Conservation (phyloP, 306 rosid genomes). For the Rubus idaeus region DNA sequence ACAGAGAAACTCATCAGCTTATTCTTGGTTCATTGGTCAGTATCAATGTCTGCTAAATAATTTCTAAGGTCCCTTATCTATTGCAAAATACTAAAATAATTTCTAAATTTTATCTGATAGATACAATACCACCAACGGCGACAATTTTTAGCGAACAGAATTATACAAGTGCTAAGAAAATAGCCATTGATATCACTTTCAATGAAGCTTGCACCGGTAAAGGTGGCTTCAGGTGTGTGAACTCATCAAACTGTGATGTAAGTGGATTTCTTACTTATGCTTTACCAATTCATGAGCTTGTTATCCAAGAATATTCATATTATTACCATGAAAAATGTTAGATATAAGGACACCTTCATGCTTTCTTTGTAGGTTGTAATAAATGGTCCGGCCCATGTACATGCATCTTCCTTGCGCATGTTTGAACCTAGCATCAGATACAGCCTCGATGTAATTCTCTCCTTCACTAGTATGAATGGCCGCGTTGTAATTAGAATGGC, state of each 20-base stretch:
- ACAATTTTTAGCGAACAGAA: conserved; percentile 38
- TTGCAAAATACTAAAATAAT: not conserved
- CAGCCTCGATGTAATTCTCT: conserved; percentile 43
- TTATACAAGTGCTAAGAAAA: conserved; percentile 43
- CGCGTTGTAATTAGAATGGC: conserved; percentile 43
- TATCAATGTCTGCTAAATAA: not conserved
- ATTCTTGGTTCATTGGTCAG: conserved; percentile 71
- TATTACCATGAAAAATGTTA: not conserved
- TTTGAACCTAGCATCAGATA: conserved; percentile 39
- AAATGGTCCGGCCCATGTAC: conserved; percentile 46
- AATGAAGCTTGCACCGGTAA: conserved; percentile 54
- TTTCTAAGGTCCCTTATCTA: not conserved
- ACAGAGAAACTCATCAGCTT: conserved; percentile 46
- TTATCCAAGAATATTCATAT: not conserved
- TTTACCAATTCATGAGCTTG: conserved; percentile 4
- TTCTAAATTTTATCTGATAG: conserved; percentile 23
- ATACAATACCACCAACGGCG: conserved; percentile 65
- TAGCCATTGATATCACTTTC: conserved; percentile 49
- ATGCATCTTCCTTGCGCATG: conserved; percentile 45
- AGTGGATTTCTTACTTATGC: conserved; percentile 28
- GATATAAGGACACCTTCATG: not conserved
- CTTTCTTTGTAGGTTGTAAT: conserved; percentile 41
- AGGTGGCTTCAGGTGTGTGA: conserved; percentile 55
- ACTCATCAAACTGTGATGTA: conserved; percentile 66
- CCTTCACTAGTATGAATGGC: conserved; percentile 32